Base-by-base conservation (phyloP, 2,329 filamentous ascomycete genomes). In the Fusarium bulbicola region DNA sequence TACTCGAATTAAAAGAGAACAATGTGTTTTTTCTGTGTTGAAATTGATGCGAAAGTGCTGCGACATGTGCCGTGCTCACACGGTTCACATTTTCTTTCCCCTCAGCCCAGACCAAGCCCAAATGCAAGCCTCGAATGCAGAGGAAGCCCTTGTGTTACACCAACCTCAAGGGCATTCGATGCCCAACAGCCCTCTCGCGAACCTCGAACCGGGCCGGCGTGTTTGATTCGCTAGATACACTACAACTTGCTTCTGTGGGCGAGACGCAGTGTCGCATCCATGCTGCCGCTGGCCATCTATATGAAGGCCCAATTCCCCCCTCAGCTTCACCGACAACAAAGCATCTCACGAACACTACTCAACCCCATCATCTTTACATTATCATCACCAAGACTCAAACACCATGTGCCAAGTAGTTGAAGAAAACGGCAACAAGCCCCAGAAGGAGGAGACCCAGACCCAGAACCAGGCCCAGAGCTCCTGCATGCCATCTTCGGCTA, bases 171-270 rank as follows among this genome's bases (percentile, higher is more conserved):
- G 45, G 53, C 6, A 67, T 43, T 36, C n/a, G 36, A 36, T 28
- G 42, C n/a, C 28, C 37, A 45, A 40, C 20, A 21, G 16, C 37
- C 24, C 24, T 49, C 24, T 34, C 5, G 12, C 9, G 16, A 26
- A 16, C 11, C 1, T 9, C 5, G 13, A 6, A 46, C 7, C 1
- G 3, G 2, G 1, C 18, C 28, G 1, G 0, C 0, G 4, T 10
- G 1, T 1, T 6, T 32, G 30, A 47, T 58, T 36, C 14, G 40
- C 40, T n/a, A 9, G 0, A 21, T 0, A 6, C 3, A 0, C 10
- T 18, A 11, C 21, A 18, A 14, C 34, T 52, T 47, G 54, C 30
- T 47, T 58, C n/a, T 42, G 26, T 37, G 12, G 36, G 26, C 24
- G 30, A n/a, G 8, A 21, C 1, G 24, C 2, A 5, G 18, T 16